phyloP scores from a whole-genome alignment of 495 filamentous ascomycete genomes.

The Podospora fimiseda region DNA sequence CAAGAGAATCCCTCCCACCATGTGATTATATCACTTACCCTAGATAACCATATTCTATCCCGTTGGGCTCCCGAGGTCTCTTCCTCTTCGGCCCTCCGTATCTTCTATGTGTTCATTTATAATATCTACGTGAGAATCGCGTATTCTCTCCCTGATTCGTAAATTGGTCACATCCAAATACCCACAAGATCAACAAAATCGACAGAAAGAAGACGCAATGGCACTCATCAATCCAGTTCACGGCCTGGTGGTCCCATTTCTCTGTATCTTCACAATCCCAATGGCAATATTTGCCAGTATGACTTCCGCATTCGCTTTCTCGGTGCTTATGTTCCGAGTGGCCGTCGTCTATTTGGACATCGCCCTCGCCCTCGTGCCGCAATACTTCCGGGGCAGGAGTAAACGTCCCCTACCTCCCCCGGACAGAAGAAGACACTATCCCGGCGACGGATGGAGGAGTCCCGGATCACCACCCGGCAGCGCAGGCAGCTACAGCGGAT shows the following conservation, averaged over 20 bases:
- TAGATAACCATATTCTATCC: too few species aligned
- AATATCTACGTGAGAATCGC: too few species aligned
- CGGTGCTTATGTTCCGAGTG: constrained; percentile 58
- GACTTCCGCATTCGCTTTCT: constrained; percentile 60
- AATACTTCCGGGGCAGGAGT: constrained; percentile 45
- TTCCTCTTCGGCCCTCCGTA: too few species aligned
- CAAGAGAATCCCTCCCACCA: not conserved
- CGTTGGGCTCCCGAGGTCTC: too few species aligned
- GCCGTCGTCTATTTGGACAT: constrained; percentile 66
- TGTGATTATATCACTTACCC: not conserved
- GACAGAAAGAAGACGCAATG: constrained; percentile 25
- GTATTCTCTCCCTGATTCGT: too few species aligned
- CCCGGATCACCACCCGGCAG: constrained; percentile 2
- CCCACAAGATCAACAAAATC: not conserved
- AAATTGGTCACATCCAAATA: not conserved
- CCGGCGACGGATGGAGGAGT: constrained; percentile 1
- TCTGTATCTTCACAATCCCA: constrained; percentile 62
- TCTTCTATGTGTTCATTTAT: too few species aligned
- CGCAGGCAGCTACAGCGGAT: constrained; percentile 6
- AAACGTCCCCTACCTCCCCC: not conserved
- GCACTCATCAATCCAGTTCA: constrained; percentile 41
- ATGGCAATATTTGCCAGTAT: constrained; percentile 61
- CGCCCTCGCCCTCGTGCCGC: constrained; percentile 50
- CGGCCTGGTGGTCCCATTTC: constrained; percentile 53
- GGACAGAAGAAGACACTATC: not conserved